A percentile compares a stretch with the other conserved stretches of the same genome.
phyloP scores from a whole-genome alignment of 192 early-diverging fungal genomes.

The Pilobolus umbonatus region DNA sequence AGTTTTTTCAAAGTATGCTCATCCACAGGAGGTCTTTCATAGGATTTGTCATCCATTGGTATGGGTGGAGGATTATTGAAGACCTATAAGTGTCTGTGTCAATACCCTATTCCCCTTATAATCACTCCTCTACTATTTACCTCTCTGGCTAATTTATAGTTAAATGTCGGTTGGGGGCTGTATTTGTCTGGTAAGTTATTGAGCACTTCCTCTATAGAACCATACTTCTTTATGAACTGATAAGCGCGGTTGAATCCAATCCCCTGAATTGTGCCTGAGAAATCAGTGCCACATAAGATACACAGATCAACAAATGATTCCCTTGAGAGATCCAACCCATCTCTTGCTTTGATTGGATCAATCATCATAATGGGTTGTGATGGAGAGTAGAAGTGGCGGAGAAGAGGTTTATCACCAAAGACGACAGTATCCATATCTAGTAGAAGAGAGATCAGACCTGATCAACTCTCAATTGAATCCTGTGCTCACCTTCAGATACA shows the following conservation, averaged over 20 bases:
- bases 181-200: conserved; percentile 18
- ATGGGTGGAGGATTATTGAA: conserved; percentile 8
- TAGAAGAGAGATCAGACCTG: conserved; percentile 23
- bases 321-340: conserved; percentile 45
- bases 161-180: conserved; percentile 35
- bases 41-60: not conserved
- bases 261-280: conserved; percentile 56
- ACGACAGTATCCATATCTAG: conserved; percentile 51
- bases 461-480: conserved; percentile 33
- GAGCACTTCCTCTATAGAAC: conserved; percentile 60
- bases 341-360: conserved; percentile 41
- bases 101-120: no score
- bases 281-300: conserved; percentile 77
- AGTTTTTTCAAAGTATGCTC: not conserved
- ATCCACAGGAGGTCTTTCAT: not conserved
- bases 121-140: no score
- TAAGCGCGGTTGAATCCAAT: conserved; percentile 62
- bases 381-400: conserved; percentile 40
- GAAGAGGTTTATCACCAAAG: conserved; percentile 46
- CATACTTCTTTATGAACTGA: conserved; percentile 48
- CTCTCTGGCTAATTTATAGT: conserved; percentile 31
- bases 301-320: conserved; percentile 63
- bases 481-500: conserved; percentile 48
- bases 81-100: no score
- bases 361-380: conserved; percentile 40